phyloP scores from a whole-genome alignment of 129 eudicot genomes.

The Centrapalus pauciflorus region DNA sequence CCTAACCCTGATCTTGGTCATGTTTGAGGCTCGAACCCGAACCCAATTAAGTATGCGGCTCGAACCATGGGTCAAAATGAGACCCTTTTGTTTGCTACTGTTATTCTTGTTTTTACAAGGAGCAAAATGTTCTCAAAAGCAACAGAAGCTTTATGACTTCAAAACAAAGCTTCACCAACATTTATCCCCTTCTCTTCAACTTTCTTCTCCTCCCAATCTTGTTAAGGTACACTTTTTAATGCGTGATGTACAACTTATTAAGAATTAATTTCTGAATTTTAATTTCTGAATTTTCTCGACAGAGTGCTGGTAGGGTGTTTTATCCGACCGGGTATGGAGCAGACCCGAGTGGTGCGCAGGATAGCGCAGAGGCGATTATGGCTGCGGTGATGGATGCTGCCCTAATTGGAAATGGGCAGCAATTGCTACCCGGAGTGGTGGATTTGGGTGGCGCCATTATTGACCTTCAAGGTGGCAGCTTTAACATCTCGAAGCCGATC shows the following conservation, averaged over 20 bases:
- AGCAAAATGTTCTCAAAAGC: constrained; percentile 24
- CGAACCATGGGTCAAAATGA: constrained; percentile 22
- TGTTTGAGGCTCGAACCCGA: not conserved
- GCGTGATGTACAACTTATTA: not conserved
- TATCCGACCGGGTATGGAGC: constrained; percentile 72
- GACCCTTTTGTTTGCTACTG: constrained; percentile 8
- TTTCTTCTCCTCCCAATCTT: constrained; percentile 18
- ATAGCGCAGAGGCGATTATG: constrained; percentile 54
- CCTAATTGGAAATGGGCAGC: constrained; percentile 31
- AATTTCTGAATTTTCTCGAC: not conserved
- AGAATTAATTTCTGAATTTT: not conserved
- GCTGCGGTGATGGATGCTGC: constrained; percentile 46
- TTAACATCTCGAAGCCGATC: constrained; percentile 40
- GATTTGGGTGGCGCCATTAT: constrained; percentile 66
- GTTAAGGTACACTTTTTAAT: constrained; percentile 17
- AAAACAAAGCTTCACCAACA: constrained; percentile 37
- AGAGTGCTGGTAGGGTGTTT: constrained; percentile 58
- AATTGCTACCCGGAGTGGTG: constrained; percentile 51
- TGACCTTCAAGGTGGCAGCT: constrained; percentile 71
- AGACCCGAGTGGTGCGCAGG: constrained; percentile 58
- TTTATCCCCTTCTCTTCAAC: constrained; percentile 15
- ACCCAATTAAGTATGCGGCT: not conserved
- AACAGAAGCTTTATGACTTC: constrained; percentile 38
- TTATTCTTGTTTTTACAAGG: constrained; percentile 14
- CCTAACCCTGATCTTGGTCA: too few relatives aligned